phyloP scores from a whole-genome alignment of 441 rosid genomes.

The Populus tomentosa region DNA sequence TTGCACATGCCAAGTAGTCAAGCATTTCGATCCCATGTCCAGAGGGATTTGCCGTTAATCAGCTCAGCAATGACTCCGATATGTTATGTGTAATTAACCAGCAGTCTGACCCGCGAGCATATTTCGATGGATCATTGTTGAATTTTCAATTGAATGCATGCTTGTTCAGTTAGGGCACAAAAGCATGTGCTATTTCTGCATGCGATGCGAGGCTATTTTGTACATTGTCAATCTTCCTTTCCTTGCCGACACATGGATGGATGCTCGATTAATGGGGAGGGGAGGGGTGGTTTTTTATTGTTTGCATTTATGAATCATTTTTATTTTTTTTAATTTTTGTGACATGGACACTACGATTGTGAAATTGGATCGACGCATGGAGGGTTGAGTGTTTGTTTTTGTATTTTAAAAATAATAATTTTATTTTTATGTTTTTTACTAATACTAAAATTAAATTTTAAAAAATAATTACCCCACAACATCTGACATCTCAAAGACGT shows the following conservation, averaged over 20 bases:
- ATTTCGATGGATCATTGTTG: background rate
- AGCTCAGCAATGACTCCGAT: background rate
- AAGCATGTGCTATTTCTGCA: slow-evolving; percentile 22
- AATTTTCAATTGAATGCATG: slow-evolving; percentile 15
- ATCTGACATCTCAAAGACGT: too few relatives aligned
- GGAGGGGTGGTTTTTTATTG: background rate
- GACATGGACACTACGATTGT: too few relatives aligned
- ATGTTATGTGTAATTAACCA: background rate
- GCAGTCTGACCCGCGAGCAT: background rate
- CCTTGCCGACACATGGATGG: background rate
- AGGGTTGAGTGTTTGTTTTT: too few relatives aligned
- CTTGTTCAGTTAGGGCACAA: slow-evolving; percentile 13
- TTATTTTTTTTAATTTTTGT: too few relatives aligned
- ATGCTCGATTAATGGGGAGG: background rate
- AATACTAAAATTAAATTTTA: too few relatives aligned
- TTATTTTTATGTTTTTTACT: too few relatives aligned
- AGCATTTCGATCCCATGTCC: background rate
- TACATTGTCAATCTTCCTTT: background rate
- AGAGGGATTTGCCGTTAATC: slow-evolving; percentile 10
- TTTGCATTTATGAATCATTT: background rate
- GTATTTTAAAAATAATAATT: too few relatives aligned
- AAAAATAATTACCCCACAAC: too few relatives aligned
- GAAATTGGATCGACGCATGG: too few relatives aligned
- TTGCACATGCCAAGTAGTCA: background rate
- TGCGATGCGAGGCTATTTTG: background rate